Percentiles rank a stretch among this genome's conserved stretches.
Evolutionary conservation across 106 monocot genomes (phyloP).

Genomic region (Chionographis japonica): DNA sequence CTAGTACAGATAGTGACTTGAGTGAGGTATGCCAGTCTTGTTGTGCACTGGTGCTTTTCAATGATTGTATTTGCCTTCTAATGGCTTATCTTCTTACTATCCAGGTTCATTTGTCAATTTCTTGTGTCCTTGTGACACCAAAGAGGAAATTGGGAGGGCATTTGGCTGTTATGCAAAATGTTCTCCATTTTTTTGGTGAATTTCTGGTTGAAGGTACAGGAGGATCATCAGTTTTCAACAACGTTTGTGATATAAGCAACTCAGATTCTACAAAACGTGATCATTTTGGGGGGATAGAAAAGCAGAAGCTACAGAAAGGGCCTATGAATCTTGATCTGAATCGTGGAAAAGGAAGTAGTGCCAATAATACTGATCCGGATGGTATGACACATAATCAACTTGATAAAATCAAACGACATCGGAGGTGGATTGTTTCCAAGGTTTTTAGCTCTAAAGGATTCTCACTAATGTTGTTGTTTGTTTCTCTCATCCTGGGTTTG

Average conservation of each 20-base stretch:
- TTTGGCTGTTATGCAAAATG: constrained; percentile 57
- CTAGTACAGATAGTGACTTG: constrained; percentile 41
- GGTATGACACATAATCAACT: constrained; percentile 16
- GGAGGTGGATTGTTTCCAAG: constrained; percentile 82
- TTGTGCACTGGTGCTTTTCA: neutral
- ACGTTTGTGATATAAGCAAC: constrained; percentile 22
- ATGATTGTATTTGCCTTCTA: neutral
- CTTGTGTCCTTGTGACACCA: constrained; percentile 78
- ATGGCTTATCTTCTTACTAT: constrained; percentile 7
- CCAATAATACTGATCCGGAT: constrained; percentile 29
- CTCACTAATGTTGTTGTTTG: neutral
- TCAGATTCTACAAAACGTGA: constrained; percentile 35
- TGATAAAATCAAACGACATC: constrained; percentile 71
- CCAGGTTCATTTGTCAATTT: constrained; percentile 69
- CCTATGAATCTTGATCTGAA: constrained; percentile 10
- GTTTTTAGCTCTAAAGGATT: constrained; percentile 21
- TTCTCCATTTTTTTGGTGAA: constrained; percentile 76
- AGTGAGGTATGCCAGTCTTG: constrained; percentile 47
- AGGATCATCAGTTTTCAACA: constrained; percentile 82
- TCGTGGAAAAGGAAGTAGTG: constrained; percentile 26
- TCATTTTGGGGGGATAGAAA: constrained; percentile 19
- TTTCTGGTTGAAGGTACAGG: constrained; percentile 94
- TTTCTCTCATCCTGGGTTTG: neutral
- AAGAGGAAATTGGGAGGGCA: constrained; percentile 89
- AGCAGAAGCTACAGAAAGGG: constrained; percentile 24